Evolutionary conservation across 2,329 filamentous ascomycete genomes (phyloP), one percentile per base, ranked within the genome.

Genomic region (Venturiaceae sp.): DNA sequence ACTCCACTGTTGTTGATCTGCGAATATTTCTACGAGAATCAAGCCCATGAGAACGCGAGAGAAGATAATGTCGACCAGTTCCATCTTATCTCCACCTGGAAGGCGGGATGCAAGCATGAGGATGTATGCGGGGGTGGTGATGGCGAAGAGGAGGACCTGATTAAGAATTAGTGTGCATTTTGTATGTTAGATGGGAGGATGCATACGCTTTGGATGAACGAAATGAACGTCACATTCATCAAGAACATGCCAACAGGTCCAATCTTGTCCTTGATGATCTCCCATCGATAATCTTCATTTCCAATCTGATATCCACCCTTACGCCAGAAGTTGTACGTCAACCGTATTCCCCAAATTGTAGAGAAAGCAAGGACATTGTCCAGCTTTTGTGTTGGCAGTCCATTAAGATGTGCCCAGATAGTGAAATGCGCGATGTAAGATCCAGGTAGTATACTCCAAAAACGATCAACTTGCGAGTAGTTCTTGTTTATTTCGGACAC

Each of bases 311-410:
- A 99, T 26, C 94, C 94, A 39, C 94, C 94, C 71, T 90, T 95
- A 60, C 94, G 87, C 86, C 88, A 96, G 75, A 96, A 99, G 74
- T 99, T 99, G 78, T 83, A 97, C 2, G 92, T 97, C 72, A 99
- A 77, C 11, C 94, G 87, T 75, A 91, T 88, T 72, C 87, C 89
- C 94, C 94, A 99, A 8, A 92, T 65, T 1, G 81, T 72, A 55
- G 84, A 87, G 65, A 90, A 84, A 1, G 84, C 74, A 60, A 91
- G 77, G 33, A 92, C 77, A 41, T 87, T 83, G 66, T 95, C 86
- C 46, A 96, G 71, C 53, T 86, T 83, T 58, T 81, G 76, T 14
- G 87, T 87, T 5, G 85, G 81, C 0, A 96, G 68, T 1, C 86
- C 87, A 46, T 85, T 82, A 62, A 92, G 67, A 64, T 88, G 86